phyloP scores from a whole-genome alignment of 768 basidiomycete genomes.

The Boletus speciosus region DNA sequence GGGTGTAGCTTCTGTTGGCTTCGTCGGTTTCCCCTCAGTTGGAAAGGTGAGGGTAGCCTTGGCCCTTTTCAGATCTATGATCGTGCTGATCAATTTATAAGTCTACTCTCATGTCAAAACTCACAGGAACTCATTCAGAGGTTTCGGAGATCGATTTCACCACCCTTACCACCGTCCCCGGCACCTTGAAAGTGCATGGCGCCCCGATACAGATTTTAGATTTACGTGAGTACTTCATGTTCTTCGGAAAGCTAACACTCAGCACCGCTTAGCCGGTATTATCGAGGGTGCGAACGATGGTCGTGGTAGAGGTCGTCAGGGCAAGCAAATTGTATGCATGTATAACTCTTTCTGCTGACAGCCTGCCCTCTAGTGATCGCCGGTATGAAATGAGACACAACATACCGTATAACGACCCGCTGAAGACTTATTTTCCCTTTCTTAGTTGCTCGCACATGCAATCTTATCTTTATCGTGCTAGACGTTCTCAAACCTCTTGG shows the following conservation, averaged over 20 bases:
- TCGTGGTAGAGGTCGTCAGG: constrained; percentile 93
- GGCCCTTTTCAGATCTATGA: constrained; percentile 2
- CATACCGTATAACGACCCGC: constrained; percentile 1
- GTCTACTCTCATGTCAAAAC: constrained; percentile 93
- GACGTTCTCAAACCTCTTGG: constrained; percentile 98
- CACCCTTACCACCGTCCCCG: constrained; percentile 91
- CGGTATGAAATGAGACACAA: constrained; percentile 43
- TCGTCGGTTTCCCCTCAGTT: constrained; percentile 90
- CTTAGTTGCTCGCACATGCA: constrained; percentile 93
- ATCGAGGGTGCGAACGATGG: constrained; percentile 98
- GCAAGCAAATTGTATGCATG: constrained; percentile 36
- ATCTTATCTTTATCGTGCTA: constrained; percentile 97
- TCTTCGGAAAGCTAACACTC: constrained; percentile 4
- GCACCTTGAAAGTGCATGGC: constrained; percentile 91
- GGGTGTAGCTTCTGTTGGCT: constrained; percentile 95
- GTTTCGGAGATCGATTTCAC: constrained; percentile 97
- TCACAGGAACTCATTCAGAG: constrained; percentile 96
- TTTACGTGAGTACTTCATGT: constrained; percentile 57
- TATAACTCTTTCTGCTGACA: constrained; percentile 21
- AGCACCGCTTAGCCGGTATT: constrained; percentile 70
- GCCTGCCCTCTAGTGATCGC: constrained; percentile 56
- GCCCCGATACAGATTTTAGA: constrained; percentile 95
- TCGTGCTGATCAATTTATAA: constrained; percentile 28
- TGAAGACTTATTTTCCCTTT: constrained; percentile 2
- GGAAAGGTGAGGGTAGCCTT: constrained; percentile 61